A percentile compares a stretch with the other conserved stretches of the same genome.
These are phyloP conservation scores for Auricularia sp. DNA, from an alignment of 768 basidiomycete species.

Conservation along the genomic window DNA sequence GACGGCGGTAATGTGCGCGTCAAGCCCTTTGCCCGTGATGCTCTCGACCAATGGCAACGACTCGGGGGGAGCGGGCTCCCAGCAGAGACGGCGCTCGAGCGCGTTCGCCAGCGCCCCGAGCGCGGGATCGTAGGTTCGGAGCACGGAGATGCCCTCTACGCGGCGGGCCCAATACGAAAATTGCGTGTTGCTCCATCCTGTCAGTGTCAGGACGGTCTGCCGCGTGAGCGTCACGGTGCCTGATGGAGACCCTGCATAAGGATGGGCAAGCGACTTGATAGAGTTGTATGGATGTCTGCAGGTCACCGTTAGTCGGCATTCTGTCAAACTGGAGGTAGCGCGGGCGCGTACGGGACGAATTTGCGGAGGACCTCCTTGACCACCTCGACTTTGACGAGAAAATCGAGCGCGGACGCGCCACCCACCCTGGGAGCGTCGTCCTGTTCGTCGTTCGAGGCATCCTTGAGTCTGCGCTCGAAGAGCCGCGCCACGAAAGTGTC, in stretches of 20 bases:
- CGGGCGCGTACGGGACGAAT: constrained; percentile 36
- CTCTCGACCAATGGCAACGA: constrained; percentile 24
- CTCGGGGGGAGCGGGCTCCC: constrained; percentile 7
- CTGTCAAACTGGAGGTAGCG: neutral
- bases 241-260: constrained; percentile 27
- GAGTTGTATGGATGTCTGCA: constrained; percentile 42
- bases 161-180: constrained; percentile 47
- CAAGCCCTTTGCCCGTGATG: constrained; percentile 40
- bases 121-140: constrained; percentile 30
- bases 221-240: constrained; percentile 38
- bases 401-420: constrained; percentile 38
- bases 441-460: constrained; percentile 15
- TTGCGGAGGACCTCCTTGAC: constrained; percentile 39
- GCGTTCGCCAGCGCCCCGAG: constrained; percentile 31
- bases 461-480: constrained; percentile 35
- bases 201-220: constrained; percentile 35
- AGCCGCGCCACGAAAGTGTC: constrained; percentile 36
- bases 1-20: constrained; percentile 37
- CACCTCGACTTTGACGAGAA: constrained; percentile 42
- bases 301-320: constrained; percentile 1
- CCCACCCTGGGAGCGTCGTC: constrained; percentile 19
- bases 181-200: constrained; percentile 45
- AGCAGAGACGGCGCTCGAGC: constrained; percentile 31
- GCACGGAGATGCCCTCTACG: constrained; percentile 38
- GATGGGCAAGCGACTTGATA: constrained; percentile 36